Base-by-base conservation (phyloP, 352 stramenopile species). In the Phytophthora crassamura region DNA sequence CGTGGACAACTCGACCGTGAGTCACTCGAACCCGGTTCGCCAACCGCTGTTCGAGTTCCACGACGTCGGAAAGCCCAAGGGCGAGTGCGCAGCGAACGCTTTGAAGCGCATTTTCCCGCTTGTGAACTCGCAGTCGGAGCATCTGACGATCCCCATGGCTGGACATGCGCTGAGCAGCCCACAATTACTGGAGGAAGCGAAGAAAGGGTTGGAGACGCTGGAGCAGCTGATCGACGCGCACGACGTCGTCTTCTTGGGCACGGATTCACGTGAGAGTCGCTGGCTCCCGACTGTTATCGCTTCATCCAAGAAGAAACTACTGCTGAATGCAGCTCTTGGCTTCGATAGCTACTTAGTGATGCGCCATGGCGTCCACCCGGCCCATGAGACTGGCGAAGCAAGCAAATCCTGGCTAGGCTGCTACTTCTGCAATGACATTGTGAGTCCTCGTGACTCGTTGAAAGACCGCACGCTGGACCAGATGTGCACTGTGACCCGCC, bases 341-440 rank as follows among this genome's bases (percentile, higher is more conserved):
- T 97, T 99, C 50, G 97, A 99, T 72, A 98, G 90, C 60, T 99
- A 98, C 73, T 65, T 99, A 9, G 97, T 99, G 14, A 99, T 99
- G 93, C 90, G 97, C 4, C 97, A 99, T 78, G 97, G 98, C 28
- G 67, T 91, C 5, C 60, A 59, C 7, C 36, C 49, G 61, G 59
- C 60, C 2, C 8, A 42, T 0, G 52, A 67, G 11, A 50, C 59
- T 3, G 47, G 50, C 0, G 52, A 63, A 4, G 28, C 20, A 25
- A 64, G 48, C 4, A 61, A 60, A 1, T 28, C 57, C 35, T 74
- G 67, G 3, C 75, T 99, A 4, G 97, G 97, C 5, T 99, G 98
- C 70, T 99, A 99, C 76, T 99, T 99, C 74, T 99, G 98, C 79
- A 99, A 97, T 58, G 98, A 99, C 76, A 92, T 99, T 25, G 97